Conservation (phyloP, 2,329 filamentous ascomycete genomes). For the Tolypocladium tropicale region DNA sequence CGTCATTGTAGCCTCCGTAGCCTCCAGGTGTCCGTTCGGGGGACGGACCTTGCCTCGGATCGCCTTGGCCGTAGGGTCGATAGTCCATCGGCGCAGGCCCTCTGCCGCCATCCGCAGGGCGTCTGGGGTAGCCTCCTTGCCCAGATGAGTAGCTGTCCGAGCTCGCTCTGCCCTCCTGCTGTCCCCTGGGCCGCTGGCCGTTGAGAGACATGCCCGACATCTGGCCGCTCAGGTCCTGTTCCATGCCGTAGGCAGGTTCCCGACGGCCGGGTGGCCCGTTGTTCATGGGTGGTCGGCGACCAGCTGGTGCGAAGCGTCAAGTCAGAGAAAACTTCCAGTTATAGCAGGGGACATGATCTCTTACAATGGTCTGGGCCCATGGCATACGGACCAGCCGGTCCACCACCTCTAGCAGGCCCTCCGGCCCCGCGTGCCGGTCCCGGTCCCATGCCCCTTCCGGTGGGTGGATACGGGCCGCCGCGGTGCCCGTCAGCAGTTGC, state of each 20-base stretch:
- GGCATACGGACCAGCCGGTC: constrained; percentile 28
- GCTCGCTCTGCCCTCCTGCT: constrained; percentile 11
- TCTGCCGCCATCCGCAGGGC: constrained; percentile 13
- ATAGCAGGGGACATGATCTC: background rate
- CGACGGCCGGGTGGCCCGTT: constrained; percentile 8
- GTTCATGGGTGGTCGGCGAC: constrained; percentile 9
- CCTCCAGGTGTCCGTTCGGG: constrained; percentile 14
- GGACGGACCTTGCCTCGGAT: constrained; percentile 14
- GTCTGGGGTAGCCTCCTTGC: constrained; percentile 15
- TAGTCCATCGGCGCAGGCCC: constrained; percentile 22
- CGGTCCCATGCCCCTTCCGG: constrained; percentile 17
- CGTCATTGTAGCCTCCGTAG: constrained; percentile 16
- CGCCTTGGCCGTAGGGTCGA: constrained; percentile 17
- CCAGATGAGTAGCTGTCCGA: constrained; percentile 14
- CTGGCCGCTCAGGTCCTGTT: constrained; percentile 20
- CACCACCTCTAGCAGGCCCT: constrained; percentile 17
- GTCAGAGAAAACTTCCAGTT: background rate
- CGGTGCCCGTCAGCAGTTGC: constrained; percentile 26
- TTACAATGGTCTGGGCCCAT: constrained; percentile 31
- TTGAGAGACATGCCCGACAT: constrained; percentile 26
- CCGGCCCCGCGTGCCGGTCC: constrained; percentile 15
- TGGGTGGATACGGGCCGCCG: constrained; percentile 26
- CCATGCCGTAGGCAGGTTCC: constrained; percentile 13
- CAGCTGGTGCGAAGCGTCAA: constrained; percentile 9
- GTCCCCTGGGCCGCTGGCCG: constrained; percentile 12